Conservation (phyloP, 352 stramenopile species). For the Phytophthora nicotianae region DNA sequence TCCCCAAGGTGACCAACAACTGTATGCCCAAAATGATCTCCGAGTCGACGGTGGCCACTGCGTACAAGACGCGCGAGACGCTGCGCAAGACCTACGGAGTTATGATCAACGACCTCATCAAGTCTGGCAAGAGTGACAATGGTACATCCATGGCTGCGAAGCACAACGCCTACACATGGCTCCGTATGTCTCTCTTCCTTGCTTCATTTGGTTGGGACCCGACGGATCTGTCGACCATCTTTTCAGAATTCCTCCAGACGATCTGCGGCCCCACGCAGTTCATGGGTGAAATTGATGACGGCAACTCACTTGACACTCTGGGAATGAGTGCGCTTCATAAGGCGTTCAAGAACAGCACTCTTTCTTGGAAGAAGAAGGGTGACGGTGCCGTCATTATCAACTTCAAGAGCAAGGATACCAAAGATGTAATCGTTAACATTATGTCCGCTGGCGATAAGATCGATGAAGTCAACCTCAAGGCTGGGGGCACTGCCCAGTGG, state of each 20-base stretch:
- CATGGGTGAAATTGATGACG: constrained; percentile 39
- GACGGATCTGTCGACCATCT: constrained; percentile 47
- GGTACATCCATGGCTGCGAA: constrained; percentile 38
- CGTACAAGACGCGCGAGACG: constrained; percentile 27
- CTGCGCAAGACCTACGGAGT: constrained; percentile 46
- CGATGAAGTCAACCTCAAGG: constrained; percentile 39
- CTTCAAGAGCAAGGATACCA: constrained; percentile 48
- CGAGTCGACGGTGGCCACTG: constrained; percentile 21
- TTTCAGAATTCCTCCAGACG: constrained; percentile 55
- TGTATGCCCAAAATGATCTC: constrained; percentile 44
- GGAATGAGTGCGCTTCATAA: constrained; percentile 44
- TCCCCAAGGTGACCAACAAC: constrained; percentile 47
- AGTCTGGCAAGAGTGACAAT: constrained; percentile 34
- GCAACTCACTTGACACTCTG: constrained; percentile 33
- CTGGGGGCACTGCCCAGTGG: constrained; percentile 41
- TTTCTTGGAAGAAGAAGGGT: constrained; percentile 43
- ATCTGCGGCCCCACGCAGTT: constrained; percentile 52
- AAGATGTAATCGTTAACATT: constrained; percentile 58
- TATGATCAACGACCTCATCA: constrained; percentile 60
- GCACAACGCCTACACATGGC: constrained; percentile 38
- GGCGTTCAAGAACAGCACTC: constrained; percentile 46
- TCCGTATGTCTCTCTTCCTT: constrained; percentile 35
- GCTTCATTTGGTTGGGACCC: constrained; percentile 51
- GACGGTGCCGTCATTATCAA: constrained; percentile 41
- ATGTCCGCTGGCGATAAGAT: constrained; percentile 47